These are phyloP conservation scores for Aspergillus quadricinctus DNA, from an alignment of 2,329 filamentous ascomycete species.

Conservation along the genomic window DNA sequence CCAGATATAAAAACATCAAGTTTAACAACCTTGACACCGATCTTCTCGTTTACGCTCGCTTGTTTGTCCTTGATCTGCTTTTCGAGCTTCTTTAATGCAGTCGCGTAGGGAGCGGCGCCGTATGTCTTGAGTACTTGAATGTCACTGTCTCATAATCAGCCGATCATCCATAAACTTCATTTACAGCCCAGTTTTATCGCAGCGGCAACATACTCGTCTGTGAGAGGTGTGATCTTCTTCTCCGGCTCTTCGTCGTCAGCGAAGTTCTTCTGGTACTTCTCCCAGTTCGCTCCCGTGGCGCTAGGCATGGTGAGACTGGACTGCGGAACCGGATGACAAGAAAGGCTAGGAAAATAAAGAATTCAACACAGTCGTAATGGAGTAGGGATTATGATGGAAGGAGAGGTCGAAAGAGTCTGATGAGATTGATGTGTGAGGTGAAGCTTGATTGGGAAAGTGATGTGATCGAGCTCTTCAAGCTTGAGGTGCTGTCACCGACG, in stretches of 20 bases:
- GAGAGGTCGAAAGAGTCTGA: conserved; percentile 1
- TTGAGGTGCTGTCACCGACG: conserved; percentile 12
- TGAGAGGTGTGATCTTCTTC: conserved; percentile 98
- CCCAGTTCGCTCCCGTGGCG: conserved; percentile 91
- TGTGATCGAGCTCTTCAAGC: conserved; percentile 27
- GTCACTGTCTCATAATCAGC: conserved; percentile 58
- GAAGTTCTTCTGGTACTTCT: conserved; percentile 98
- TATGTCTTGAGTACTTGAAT: conserved; percentile 99
- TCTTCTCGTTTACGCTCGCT: conserved; percentile 97
- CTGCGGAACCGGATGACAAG: conserved; percentile 20
- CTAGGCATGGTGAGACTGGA: conserved; percentile 66
- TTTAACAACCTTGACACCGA: conserved; percentile 54
- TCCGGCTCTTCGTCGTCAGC: conserved; percentile 96
- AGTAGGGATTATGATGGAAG: background rate
- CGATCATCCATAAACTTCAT: background rate
- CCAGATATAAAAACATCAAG: conserved; percentile 12
- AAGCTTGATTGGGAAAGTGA: conserved; percentile 18
- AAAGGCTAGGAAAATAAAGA: conserved; percentile 4
- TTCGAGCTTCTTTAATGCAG: conserved; percentile 92
- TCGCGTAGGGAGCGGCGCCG: conserved; percentile 91
- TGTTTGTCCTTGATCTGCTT: conserved; percentile 99
- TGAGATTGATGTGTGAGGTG: conserved; percentile 19
- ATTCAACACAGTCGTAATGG: background rate
- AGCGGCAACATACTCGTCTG: conserved; percentile 73
- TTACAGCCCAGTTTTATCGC: background rate